Percentiles rank a stretch among this genome's conserved stretches.
These are phyloP conservation scores for Sisymbrium altissimum DNA, from an alignment of 345 rosid species.

Conservation along the genomic window DNA sequence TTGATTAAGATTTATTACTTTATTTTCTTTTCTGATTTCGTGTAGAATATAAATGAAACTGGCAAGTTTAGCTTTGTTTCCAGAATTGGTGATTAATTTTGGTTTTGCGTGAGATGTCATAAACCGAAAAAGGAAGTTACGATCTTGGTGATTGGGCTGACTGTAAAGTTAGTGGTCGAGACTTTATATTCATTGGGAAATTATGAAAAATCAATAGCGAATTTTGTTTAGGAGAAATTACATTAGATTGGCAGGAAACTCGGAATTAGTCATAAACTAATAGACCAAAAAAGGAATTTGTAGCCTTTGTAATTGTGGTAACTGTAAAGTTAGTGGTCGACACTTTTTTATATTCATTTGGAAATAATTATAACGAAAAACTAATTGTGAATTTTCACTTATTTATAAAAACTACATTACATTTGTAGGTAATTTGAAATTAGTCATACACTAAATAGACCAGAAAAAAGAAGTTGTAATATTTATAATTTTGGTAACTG, in stretches of 20 bases:
- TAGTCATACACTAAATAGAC: background rate
- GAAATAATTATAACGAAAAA: too few relatives aligned
- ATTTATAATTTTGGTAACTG: background rate
- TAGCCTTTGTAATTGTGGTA: background rate
- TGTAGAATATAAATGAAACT: conserved; percentile 1
- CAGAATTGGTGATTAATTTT: conserved; percentile 4
- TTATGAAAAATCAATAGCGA: background rate
- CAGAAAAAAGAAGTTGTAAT: background rate
- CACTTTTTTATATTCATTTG: background rate
- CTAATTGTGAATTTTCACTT: too few relatives aligned
- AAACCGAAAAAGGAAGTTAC: conserved; percentile 8
- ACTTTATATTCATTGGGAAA: background rate
- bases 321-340: background rate
- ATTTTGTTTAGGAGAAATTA: background rate
- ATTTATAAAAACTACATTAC: too few relatives aligned
- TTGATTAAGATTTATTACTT: conserved; percentile 9
- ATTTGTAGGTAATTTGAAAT: too few relatives aligned
- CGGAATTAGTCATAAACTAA: background rate
- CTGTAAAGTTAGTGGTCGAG: conserved; percentile 8
- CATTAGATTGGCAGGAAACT: background rate
- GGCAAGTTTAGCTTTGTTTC: conserved; percentile 27
- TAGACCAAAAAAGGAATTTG: background rate
- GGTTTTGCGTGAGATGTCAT: conserved; percentile 5
- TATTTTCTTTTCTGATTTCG: background rate
- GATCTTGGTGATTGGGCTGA: conserved; percentile 15